These are phyloP conservation scores for Cladosporium cucumerinum DNA, from an alignment of 2,329 filamentous ascomycete genomes.

Conservation along the genomic window DNA sequence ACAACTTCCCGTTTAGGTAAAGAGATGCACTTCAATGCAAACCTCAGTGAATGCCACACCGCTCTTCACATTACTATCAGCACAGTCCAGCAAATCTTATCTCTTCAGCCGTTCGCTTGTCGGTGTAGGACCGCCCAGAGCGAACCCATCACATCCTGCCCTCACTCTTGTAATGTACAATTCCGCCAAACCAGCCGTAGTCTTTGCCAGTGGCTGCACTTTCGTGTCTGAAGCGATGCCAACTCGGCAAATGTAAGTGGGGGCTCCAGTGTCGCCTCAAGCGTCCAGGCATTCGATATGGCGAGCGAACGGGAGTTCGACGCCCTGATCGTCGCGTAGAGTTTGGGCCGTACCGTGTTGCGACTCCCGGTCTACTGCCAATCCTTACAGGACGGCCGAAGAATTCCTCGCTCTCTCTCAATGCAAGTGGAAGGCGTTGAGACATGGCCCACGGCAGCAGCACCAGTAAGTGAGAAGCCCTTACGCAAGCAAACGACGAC, in stretches of 20 bases:
- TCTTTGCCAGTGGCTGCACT: not conserved
- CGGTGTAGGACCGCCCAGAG: not conserved
- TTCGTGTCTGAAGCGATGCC: not conserved
- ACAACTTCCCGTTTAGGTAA: not conserved
- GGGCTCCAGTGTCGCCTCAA: not conserved
- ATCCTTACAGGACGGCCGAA: not conserved
- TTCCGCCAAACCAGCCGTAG: not conserved
- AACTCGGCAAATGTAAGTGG: not conserved
- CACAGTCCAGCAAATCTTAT: not conserved
- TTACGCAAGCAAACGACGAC: conserved; percentile 6
- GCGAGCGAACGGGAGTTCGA: not conserved
- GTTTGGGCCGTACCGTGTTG: not conserved
- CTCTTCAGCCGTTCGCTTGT: not conserved
- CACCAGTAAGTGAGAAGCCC: not conserved
- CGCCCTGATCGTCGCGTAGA: not conserved
- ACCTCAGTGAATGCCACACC: not conserved
- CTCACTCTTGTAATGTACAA: not conserved
- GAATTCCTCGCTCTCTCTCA: not conserved
- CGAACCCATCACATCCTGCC: not conserved
- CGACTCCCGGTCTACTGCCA: not conserved
- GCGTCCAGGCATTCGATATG: not conserved
- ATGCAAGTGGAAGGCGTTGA: not conserved
- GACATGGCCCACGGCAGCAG: not conserved
- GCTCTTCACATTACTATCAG: not conserved
- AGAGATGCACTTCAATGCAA: not conserved